Base-by-base conservation (phyloP, 257 asterid species). In the Leonotis leonurus region DNA sequence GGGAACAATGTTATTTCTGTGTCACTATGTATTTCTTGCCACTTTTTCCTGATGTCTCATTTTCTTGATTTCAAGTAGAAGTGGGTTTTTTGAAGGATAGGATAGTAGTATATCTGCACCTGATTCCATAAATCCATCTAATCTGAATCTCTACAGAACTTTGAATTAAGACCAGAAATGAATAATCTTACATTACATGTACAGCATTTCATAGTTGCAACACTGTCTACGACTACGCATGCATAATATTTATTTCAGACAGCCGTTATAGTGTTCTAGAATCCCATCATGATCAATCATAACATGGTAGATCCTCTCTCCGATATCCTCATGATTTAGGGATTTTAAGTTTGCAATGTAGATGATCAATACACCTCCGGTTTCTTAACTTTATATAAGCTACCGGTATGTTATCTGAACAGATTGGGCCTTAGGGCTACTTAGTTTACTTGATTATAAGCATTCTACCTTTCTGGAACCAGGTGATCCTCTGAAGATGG, bases 401-500 rank as follows among this genome's bases (percentile, higher is more conserved):
- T 27, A 29, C 8, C 60, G 62, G 56, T 25, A 27, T 48, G 18
- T 16, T 7, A 9, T 43, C 20, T 36, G 44, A 55, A 41, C 26
- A 46, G 40, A 36, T 66, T 46, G 10, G 61, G 51, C 51, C 58
- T 30, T 37, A 13, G 9, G 30, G 54, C 22, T 36, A 14, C 51
- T 45, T 50, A 10, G 16, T 35, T 62, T 60, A 65, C 50, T 44
- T 6, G 39, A 17, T 69, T 21, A 1, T 58, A 57, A 65, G 60
- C 70, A 35, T 36, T 67, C 29, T 45, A 11, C 49, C 59, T 74
- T 37, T 63, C 69, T 22, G 6, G 52, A 64, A 60, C 64, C 81
- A 93, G 99, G 97, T 75, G 96, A 89, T 46, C 96, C 94, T 5
- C 4, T 73, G 68, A 89, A 93, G 87, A 76, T 93, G 96, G 97